Evolutionary conservation across 768 basidiomycete genomes (phyloP), one percentile per base, ranked within the genome.

Genomic region (Sarcodon sp.): DNA sequence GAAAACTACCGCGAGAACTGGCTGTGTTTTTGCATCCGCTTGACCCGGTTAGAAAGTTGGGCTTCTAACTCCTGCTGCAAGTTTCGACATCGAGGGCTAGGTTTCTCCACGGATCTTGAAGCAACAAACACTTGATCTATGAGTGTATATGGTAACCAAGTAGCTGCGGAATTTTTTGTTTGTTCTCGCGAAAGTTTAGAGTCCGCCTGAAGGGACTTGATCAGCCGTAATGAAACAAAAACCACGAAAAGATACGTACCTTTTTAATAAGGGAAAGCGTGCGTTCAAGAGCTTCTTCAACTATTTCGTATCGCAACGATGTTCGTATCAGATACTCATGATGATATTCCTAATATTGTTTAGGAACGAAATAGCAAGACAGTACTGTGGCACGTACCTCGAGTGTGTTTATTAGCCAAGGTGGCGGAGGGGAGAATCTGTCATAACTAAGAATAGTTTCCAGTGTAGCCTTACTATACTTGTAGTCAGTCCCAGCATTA

Each of bases 301-400:
- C 66, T 53, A 83, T 71, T 51, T 90, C 93, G 59, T 81, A 90
- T 53, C 80, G 76, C 55, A 97, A 65, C 57, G 76, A 82, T 43
- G 76, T 75, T 45, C 83, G 76, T 50, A 97, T 85, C 51, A 96
- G 77, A 59, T 83, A 83, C 57, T 93, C 91, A 39, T 82, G 81
- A 51, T 93, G 82, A 53, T 83, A 68, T 51, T 79, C 74, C 82
- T 83, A 36, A 44, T 46, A 45, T 8, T 44, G 37, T 21, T 27
- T 39, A 44, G 21, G 48, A 37, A 38, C 7, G 48, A 44, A 41
- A 35, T 35, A 27, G 8, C 44, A 18, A 44, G 43, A 33, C 16
- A 34, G 16, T 43, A 43, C 47, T 27, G 13, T 16, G 32, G 7
- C 31, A 54, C 61, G 46, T 55, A 87, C 87, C 72, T 86, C 76